Evolutionary conservation across 805 yeast genomes (phyloP), one percentile per base, ranked within the genome.

Genomic region (Yarrowia hollandica): DNA sequence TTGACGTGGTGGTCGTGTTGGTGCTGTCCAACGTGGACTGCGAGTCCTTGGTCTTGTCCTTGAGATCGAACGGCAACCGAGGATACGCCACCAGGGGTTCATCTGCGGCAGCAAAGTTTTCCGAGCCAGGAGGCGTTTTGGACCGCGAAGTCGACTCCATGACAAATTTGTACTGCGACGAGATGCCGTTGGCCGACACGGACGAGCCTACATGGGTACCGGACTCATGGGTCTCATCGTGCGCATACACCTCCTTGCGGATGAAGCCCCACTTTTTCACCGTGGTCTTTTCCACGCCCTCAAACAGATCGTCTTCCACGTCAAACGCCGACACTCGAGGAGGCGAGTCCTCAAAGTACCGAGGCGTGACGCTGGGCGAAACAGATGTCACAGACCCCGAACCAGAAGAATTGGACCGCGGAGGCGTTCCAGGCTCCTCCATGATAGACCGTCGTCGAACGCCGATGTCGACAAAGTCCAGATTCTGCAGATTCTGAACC

Each of bases 251-350:
- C 26, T 52, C 44, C 12, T 35, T 35, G 14, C 44, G 31, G 6
- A 52, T 4, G n/a, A 38, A 25, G 21, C 60, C 30, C 42, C 38
- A 48, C 38, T 33, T 48, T 30, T 33, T 34, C 12, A 26, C 50
- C 7, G 50, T 41, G 10, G 31, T 16, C 14, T 28, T 30, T 10
- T 37, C 33, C 31, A 19, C 22, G 10, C 39, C 35, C 22, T 28
- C 52, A 38, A 52, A 28, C 15, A 67, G 61, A 41, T 65, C 66
- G 23, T 60, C 54, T 16, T 52, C 48, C 14, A 28, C 46, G n/a
- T 54, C 41, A 15, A 52, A 52, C 5, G 58, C 42, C 2, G 58
- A 37, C 10, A 37, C 58, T 25, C 44, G 55, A 15, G 55, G 55
- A 5, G 55, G 55, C 9, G 55, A 48, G 39, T 48, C 55, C 8